Evolutionary conservation across 1,284 basidiomycete species (phyloP).

Genomic region (Stereum hirsutum): DNA sequence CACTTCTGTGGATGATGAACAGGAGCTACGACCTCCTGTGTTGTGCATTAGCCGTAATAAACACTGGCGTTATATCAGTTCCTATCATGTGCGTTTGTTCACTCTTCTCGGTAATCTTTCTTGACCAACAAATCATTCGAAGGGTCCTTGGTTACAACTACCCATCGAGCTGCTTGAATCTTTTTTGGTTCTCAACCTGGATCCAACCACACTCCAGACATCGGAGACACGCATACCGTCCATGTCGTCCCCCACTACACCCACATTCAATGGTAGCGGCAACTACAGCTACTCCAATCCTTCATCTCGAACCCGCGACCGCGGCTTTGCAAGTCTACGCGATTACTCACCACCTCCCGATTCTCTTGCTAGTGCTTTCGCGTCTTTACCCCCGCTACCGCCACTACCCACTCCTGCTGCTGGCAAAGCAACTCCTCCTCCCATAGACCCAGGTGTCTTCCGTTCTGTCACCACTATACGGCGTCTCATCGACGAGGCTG

Average conservation of each 20-base stretch:
- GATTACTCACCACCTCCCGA: constrained; percentile 49
- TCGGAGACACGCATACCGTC: constrained; percentile 32
- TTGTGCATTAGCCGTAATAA: constrained; percentile 80
- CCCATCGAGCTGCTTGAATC: constrained; percentile 75
- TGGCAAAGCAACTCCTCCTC: constrained; percentile 63
- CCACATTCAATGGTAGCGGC: too few relatives aligned
- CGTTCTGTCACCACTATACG: constrained; percentile 64
- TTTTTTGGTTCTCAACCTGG: constrained; percentile 64
- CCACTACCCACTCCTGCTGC: constrained; percentile 41
- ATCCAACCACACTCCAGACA: constrained; percentile 51
- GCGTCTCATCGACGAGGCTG: constrained; percentile 73
- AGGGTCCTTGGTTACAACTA: constrained; percentile 85
- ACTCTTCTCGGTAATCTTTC: not conserved
- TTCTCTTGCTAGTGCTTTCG: constrained; percentile 33
- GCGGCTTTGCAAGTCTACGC: constrained; percentile 29
- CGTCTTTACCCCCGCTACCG: constrained; percentile 25
- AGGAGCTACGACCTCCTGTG: constrained; percentile 38
- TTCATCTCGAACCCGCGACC: constrained; percentile 23
- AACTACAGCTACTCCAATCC: constrained; percentile 20
- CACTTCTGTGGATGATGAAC: constrained; percentile 20
- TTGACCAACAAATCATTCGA: constrained; percentile 3
- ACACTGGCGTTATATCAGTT: constrained; percentile 82
- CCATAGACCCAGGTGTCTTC: constrained; percentile 79
- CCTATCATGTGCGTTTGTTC: constrained; percentile 64
- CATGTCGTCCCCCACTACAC: constrained; percentile 10